Base-by-base conservation (phyloP, 768 basidiomycete species). In the Cubamyces sp. region DNA sequence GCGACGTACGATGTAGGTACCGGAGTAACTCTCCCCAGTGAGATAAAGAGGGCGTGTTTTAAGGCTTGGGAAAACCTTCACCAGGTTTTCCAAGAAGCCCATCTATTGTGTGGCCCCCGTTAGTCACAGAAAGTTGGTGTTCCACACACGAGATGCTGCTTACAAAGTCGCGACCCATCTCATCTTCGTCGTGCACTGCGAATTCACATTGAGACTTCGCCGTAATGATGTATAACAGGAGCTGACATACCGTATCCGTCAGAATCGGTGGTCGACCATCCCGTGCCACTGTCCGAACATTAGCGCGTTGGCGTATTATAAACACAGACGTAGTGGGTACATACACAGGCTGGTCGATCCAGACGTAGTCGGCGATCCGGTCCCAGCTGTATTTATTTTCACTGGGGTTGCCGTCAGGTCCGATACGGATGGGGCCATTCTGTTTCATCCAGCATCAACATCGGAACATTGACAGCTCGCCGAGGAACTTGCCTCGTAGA, bases 11-110 rank as follows among this genome's bases (percentile, higher is more conserved):
- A 91, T 90, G 66, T 87, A 90, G 61, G 81, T 81, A 28, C 90
- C 90, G 15, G 90, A 84, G 71, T 91, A 91, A 67, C 87, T 88
- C 73, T 91, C 90, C 5, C 90, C 90, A 0, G 83, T 84, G 40
- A 92, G 69, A 71, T 87, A 76, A 39, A 91, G 79, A 16, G 90
- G 90, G 28, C 90, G 84, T 1, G 76, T 83, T 15, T 83, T 82
- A 23, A 91, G 78, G 66, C 80, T 79, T 18, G 90, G 90, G 73
- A 92, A 92, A 11, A 91, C 85, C 66, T 86, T 86, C 69, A 90
- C 86, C 3, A 91, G 76, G 69, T 91, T 91, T 26, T 72, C 74
- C 46, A 92, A 71, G 71, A 91, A 91, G 16, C 86, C 87, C 76
- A 91, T 82, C 90, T 91, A 46, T 23, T 4, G 12, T 9, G n/a